Evolutionary conservation across 2,329 filamentous ascomycete species (phyloP).

Genomic region (Aulographum hederae): DNA sequence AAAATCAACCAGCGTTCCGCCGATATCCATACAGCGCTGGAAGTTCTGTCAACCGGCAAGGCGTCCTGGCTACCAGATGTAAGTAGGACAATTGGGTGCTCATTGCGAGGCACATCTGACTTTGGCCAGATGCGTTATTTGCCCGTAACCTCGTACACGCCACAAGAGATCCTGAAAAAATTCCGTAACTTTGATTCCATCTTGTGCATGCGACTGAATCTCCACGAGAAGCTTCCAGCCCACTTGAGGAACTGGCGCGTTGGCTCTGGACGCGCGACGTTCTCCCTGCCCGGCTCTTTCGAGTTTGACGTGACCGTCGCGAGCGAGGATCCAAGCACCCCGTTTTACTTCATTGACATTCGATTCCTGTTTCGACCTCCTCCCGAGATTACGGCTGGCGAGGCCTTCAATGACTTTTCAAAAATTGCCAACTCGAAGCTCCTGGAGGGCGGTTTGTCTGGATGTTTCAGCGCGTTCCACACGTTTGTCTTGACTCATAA

Average conservation of each 20-base stretch:
- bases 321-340: constrained; percentile 63
- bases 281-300: constrained; percentile 67
- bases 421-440: constrained; percentile 53
- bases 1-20: constrained; percentile 71
- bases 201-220: constrained; percentile 63
- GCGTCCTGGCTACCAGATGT: constrained; percentile 66
- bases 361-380: constrained; percentile 63
- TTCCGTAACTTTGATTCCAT: constrained; percentile 69
- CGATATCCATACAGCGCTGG: constrained; percentile 75
- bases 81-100: constrained; percentile 12
- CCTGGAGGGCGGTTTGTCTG: constrained; percentile 48
- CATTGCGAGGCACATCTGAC: neutral
- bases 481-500: constrained; percentile 82
- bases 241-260: constrained; percentile 64
- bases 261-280: constrained; percentile 74
- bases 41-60: constrained; percentile 63
- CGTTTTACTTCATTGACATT: constrained; percentile 90
- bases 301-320: constrained; percentile 86
- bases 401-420: constrained; percentile 41
- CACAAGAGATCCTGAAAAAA: constrained; percentile 54
- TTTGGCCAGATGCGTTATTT: constrained; percentile 51
- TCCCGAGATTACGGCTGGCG: constrained; percentile 35
- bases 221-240: constrained; percentile 68
- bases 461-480: constrained; percentile 75
- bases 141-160: constrained; percentile 49